A percentile compares a stretch with the other conserved stretches of the same genome.
Conservation (phyloP, 305 asterid species). For the Lippia alba region DNA sequence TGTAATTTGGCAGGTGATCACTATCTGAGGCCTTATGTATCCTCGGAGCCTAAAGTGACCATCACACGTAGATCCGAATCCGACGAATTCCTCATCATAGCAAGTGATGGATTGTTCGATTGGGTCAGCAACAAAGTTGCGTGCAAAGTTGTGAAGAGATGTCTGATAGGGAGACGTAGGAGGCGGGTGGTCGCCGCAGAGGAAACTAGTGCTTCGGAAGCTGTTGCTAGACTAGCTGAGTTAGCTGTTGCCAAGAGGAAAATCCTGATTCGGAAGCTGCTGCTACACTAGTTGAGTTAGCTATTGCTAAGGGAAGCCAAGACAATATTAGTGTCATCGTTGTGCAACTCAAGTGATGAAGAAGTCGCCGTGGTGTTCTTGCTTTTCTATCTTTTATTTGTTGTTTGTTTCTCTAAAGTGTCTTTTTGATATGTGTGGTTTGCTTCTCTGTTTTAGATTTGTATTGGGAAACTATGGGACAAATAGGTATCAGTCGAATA, state of each 20-base stretch:
- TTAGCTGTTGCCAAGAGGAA: too few relatives aligned
- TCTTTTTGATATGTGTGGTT: neutral
- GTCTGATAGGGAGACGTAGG: conserved; percentile 33
- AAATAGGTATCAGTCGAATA: neutral
- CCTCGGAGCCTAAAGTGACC: conserved; percentile 63
- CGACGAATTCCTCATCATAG: conserved; percentile 68
- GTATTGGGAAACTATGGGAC: neutral
- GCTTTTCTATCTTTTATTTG: neutral
- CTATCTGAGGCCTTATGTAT: conserved; percentile 56
- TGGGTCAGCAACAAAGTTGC: conserved; percentile 62
- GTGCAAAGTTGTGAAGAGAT: conserved; percentile 56
- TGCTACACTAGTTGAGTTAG: conserved; percentile 48
- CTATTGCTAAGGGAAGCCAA: conserved; percentile 60
- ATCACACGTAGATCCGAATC: conserved; percentile 43
- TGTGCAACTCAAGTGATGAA: conserved; percentile 40
- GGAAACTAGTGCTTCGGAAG: conserved; percentile 31
- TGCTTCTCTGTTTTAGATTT: neutral
- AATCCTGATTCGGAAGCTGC: conserved; percentile 40
- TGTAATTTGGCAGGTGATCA: conserved; percentile 32
- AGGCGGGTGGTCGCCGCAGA: neutral
- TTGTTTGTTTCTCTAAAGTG: neutral
- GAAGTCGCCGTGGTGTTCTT: neutral
- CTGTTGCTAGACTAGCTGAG: conserved; percentile 48
- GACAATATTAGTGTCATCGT: conserved; percentile 65
- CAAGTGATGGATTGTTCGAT: conserved; percentile 73